Percentiles rank a stretch among this genome's conserved stretches.
Conservation (phyloP, 1,284 basidiomycete genomes). For the Golubevia pallescens region DNA sequence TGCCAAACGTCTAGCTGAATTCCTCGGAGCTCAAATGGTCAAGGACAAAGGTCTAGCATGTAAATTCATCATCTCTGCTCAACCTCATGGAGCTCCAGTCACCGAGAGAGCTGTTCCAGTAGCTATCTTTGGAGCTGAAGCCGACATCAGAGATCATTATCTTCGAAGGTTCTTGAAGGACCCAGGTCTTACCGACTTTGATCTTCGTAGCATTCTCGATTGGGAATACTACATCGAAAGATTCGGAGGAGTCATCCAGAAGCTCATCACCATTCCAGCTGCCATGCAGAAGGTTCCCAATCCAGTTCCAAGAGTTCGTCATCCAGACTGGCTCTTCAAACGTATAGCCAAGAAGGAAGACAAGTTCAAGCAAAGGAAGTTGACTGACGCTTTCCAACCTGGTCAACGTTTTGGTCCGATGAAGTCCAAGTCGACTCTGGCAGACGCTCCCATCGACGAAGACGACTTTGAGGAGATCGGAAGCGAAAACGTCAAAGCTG, state of each 20-base stretch:
- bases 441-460: background rate
- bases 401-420: too few species aligned
- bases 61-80: constrained; percentile 63
- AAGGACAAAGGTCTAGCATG: constrained; percentile 63
- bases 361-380: constrained; percentile 57
- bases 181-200: constrained; percentile 54
- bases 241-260: constrained; percentile 63
- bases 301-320: constrained; percentile 58
- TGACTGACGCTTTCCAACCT: constrained; percentile 50
- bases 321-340: constrained; percentile 62
- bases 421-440: background rate
- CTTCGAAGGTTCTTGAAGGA: constrained; percentile 59
- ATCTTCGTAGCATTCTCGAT: constrained; percentile 57
- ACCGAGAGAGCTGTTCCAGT: constrained; percentile 62
- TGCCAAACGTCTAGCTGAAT: constrained; percentile 59
- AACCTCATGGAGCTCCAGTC: constrained; percentile 61
- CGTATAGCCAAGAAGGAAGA: constrained; percentile 56
- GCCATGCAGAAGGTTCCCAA: constrained; percentile 64
- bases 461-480: background rate
- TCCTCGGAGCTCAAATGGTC: constrained; percentile 61
- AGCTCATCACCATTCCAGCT: constrained; percentile 64
- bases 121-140: constrained; percentile 61
- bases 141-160: constrained; percentile 54
- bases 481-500: background rate
- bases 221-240: constrained; percentile 65